Base-by-base conservation (phyloP, 306 rosid genomes). In the Mimosa bimucronata region DNA sequence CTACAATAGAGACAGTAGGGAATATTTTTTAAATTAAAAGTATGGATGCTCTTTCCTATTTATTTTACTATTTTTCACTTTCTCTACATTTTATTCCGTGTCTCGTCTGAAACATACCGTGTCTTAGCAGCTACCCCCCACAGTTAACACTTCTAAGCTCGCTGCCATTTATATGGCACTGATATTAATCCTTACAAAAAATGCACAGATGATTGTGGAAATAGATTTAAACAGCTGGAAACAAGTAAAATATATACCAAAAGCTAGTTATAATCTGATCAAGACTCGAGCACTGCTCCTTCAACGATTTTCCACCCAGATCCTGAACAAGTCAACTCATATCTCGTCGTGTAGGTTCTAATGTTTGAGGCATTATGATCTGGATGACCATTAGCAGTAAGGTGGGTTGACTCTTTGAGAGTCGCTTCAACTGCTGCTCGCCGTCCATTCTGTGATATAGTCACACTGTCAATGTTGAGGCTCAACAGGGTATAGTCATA, bases 351-450 rank as follows among this genome's bases (percentile, higher is more conserved):
- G 86, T 95, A 95, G 57, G 90, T 89, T 82, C 89, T 88, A 85
- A 76, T 89, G 89, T 77, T 93, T 9, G 96, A 89, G 78, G 88
- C 84, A 72, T 88, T 86, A 3, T 91, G 91, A 74, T 95, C 91
- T 29, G 97, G 96, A 75, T 89, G 89, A 61, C 86, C 87, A 21
- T 78, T 76, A 77, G 91, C 97, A 60, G 86, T 93, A 57, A 92
- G 93, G 78, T 82, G 91, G 37, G 90, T 85, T 23, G 84, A 82
- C 79, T 95, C 98, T 79, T 85, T 83, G 7, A 95, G 91, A 41
- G 98, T 95, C 82, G 98, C 92, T 89, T 95, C 98, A 62, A 95
- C 98, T 78, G 86, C 90, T 14, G 98, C 98, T 1, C 91, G 93
- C 29, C 48, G 83, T 71, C 98, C 98, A 79, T 90, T 88, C 66